Conservation (phyloP, 2,329 filamentous ascomycete species). For the Nemania diffusa region DNA sequence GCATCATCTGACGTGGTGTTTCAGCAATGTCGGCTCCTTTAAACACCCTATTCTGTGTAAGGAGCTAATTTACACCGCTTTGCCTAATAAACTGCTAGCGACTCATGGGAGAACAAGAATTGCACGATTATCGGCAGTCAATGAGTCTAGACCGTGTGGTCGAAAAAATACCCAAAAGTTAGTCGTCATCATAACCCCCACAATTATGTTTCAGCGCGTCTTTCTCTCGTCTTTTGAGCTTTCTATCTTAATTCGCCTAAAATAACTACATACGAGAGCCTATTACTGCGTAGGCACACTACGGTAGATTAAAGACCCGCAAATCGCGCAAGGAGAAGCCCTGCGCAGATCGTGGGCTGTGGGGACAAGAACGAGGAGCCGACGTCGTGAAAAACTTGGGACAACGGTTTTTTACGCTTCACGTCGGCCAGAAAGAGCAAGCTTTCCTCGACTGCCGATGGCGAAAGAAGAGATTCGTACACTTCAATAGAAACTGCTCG, state of each 20-base stretch:
- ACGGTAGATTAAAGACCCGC: not conserved
- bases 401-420: not conserved
- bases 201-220: not conserved
- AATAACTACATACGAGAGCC: not conserved
- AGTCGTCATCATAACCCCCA: not conserved
- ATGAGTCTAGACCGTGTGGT: not conserved
- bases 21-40: not conserved
- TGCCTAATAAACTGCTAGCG: not conserved
- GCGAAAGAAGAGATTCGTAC: not conserved
- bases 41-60: too few species aligned
- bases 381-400: not conserved
- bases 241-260: not conserved
- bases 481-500: not conserved
- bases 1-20: slow-evolving; percentile 1
- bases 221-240: too few species aligned
- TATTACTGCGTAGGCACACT: not conserved
- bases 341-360: not conserved
- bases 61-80: too few species aligned
- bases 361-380: not conserved
- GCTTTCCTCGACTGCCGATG: not conserved
- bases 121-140: not conserved
- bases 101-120: slow-evolving; percentile 1
- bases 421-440: not conserved
- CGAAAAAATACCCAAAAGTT: not conserved
- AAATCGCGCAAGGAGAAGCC: not conserved